Evolutionary conservation across 1,284 basidiomycete species (phyloP), one percentile per base, ranked within the genome.

Genomic region (Leccinum subspadiceum): DNA sequence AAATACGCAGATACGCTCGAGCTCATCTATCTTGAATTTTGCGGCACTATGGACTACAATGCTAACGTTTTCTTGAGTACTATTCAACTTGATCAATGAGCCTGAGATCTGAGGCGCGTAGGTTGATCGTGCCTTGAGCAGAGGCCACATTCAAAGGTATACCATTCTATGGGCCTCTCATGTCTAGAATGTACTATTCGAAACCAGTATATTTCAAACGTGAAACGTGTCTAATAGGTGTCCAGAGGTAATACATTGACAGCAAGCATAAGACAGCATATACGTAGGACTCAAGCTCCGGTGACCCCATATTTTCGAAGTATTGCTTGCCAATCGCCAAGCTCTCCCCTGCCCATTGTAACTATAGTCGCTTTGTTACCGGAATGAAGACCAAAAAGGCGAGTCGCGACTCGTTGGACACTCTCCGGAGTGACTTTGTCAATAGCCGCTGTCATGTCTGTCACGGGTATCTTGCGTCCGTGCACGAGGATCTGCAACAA

Each of bases 391-490:
- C 88, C 83, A 65, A 93, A 90, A 58, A 96, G 77, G 53, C 90
- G 83, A 35, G 77, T 78, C 3, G 93, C 93, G 9, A 95, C 93
- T 31, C 86, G 81, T 62, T 81, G 82, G 54, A 96, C 77, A 60
- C 87, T 84, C 37, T 85, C 82, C 10, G 90, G 73, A 17, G 88
- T 89, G 56, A 99, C 86, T 51, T 81, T 79, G 75, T 96, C 94
- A 64, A 99, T 94, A 73, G 89, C 89, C 10, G 84, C 86, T 62
- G 90, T 92, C 96, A 98, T 98, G 74, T 98, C 95, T 33, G 87
- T 84, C 24, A 96, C 84, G 4, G 91, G 86, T 50, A 98, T 84
- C 74, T 93, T 95, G 68, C 90, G 87, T 59, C 89, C 86, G 70
- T 97, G 94, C n/a, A 96, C 92, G 66, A 98, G 86, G 46, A 96